A percentile compares a stretch with the other conserved stretches of the same genome.
These are phyloP conservation scores for Hypoxylon subgilvum DNA, from an alignment of 495 filamentous ascomycete species.

Conservation along the genomic window DNA sequence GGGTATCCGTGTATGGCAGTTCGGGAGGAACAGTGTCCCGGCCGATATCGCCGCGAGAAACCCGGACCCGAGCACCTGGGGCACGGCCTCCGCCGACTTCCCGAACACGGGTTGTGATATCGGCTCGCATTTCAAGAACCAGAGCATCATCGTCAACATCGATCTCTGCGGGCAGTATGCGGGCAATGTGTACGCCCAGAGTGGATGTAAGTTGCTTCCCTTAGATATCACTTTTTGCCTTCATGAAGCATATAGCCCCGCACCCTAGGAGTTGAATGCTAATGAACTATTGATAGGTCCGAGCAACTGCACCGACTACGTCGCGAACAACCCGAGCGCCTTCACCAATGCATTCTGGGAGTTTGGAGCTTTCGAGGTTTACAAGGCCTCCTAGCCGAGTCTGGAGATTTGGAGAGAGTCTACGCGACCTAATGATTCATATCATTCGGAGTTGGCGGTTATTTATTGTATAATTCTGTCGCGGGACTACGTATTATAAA, in stretches of 20 bases:
- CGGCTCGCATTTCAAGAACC: slow-evolving; percentile 62
- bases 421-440: slow-evolving; percentile 9
- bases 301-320: slow-evolving; percentile 64
- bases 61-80: slow-evolving; percentile 67
- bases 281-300: slow-evolving; percentile 46
- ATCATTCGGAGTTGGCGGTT: slow-evolving; percentile 27
- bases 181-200: slow-evolving; percentile 48
- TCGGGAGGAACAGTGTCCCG: slow-evolving; percentile 56
- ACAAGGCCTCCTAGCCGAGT: slow-evolving; percentile 48
- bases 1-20: slow-evolving; percentile 69
- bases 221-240: slow-evolving; percentile 1
- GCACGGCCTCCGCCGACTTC: slow-evolving; percentile 64
- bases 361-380: slow-evolving; percentile 69
- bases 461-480: neutral
- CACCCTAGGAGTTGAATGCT: slow-evolving; percentile 28
- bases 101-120: slow-evolving; percentile 64
- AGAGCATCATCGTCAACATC: slow-evolving; percentile 72
- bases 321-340: slow-evolving; percentile 65
- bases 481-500: neutral
- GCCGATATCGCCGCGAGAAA: slow-evolving; percentile 54
- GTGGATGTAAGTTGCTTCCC: slow-evolving; percentile 52
- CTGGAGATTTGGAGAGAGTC: neutral
- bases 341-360: slow-evolving; percentile 71
- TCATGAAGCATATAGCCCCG: too few relatives aligned
- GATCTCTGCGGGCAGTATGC: slow-evolving; percentile 74